Percentiles rank a stretch among this genome's conserved stretches.
Evolutionary conservation across 257 asterid genomes (phyloP).

Genomic region (Hygrophila difformis): DNA sequence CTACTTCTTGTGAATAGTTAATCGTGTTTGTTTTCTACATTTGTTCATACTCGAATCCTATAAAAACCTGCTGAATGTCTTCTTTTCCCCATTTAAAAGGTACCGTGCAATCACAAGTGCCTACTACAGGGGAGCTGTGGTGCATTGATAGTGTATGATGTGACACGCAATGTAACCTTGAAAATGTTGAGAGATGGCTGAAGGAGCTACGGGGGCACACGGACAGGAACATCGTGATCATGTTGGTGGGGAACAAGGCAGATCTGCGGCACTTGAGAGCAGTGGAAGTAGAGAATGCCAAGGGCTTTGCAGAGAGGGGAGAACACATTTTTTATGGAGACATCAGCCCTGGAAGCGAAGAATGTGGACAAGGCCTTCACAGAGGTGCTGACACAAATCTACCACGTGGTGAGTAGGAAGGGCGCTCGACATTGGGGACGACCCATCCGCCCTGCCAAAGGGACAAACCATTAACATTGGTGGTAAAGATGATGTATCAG

Average conservation of each 20-base stretch:
- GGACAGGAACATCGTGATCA: constrained; percentile 40
- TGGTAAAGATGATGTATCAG: constrained; percentile 58
- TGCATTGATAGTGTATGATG: constrained; percentile 45
- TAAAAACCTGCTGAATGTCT: too few relatives aligned
- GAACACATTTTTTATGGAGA: constrained; percentile 68
- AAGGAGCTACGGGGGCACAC: constrained; percentile 47
- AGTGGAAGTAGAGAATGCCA: constrained; percentile 32
- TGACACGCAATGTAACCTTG: constrained; percentile 42
- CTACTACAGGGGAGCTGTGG: constrained; percentile 60
- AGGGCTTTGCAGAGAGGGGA: constrained; percentile 57
- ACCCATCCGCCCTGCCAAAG: constrained; percentile 55
- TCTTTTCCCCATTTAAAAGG: constrained; percentile 16
- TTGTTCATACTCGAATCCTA: too few relatives aligned
- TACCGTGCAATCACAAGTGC: constrained; percentile 57
- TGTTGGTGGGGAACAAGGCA: constrained; percentile 30
- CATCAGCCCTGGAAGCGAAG: constrained; percentile 69
- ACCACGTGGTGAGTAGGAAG: constrained; percentile 56
- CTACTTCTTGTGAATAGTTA: too few relatives aligned
- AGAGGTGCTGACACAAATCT: constrained; percentile 65
- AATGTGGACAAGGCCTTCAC: constrained; percentile 77
- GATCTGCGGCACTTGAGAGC: constrained; percentile 7
- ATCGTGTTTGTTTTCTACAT: too few relatives aligned
- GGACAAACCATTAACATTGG: constrained; percentile 72
- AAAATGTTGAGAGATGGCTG: constrained; percentile 51
- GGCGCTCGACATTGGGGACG: constrained; percentile 68